Base-by-base conservation (phyloP, 257 asterid species). In the Lithospermum erythrorhizon region DNA sequence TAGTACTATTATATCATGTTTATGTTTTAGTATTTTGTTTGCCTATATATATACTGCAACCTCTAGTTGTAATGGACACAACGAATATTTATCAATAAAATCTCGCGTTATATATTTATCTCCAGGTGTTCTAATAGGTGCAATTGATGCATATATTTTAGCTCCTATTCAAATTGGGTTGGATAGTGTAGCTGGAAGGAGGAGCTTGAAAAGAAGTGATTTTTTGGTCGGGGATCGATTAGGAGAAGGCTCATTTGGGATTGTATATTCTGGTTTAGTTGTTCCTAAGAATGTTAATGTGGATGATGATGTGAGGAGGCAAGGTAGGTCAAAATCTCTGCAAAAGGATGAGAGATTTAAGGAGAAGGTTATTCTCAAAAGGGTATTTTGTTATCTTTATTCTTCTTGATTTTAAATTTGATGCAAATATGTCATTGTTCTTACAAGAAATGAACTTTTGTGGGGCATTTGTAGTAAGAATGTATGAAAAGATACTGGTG, bases 161-260 rank as follows among this genome's bases (percentile, higher is more conserved):
- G 97, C 98, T 9, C 95, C 95, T 45, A 76, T 91, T 60, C 98
- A 91, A 37, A 47, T 77, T 59, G 95, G 86, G 0, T 58, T 88
- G 24, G 95, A 86, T 65, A 83, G 83, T 27, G 69, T 88, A 74
- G 77, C 56, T 19, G 97, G 98, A 23, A 76, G 87, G 80, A 79
- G 97, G 71, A 86, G 78, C 61, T 74, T 86, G 71, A 84, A 83
- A 74, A 72, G 80, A 70, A 68, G 74, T 6, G 90, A 91, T 80
- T 86, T 91, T 78, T 69, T 91, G 81, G 75, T 91, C 21, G 95
- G 95, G 11, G 83, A 81, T 54, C 79, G 65, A 69, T 66, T 91
- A 17, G 98, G 98, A 0, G 97, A 91, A 68, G 98, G 98, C 21
- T 88, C 97, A 20, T 91, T 88, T 52, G 98, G 97, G 19, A 55